phyloP scores from a whole-genome alignment of 441 rosid genomes.

The Codiaeum variegatum region DNA sequence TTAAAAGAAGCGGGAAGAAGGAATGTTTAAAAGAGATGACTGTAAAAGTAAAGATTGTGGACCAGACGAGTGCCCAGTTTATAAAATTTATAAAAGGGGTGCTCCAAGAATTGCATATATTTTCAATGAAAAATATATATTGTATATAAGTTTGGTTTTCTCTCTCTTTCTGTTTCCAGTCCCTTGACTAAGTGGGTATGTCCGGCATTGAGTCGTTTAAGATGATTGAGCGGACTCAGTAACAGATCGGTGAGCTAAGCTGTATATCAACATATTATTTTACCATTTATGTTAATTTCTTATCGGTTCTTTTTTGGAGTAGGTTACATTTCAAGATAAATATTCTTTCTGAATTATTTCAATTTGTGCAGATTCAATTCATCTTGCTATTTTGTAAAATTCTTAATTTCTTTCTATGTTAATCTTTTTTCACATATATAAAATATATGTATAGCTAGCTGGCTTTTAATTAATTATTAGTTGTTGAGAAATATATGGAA shows the following conservation, averaged over 20 bases:
- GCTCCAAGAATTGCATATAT: conserved; percentile 10
- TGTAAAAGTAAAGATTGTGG: neutral
- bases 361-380: conserved; percentile 29
- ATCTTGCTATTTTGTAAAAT: conserved; percentile 22
- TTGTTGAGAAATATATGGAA: conserved; percentile 28
- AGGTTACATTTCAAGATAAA: conserved; percentile 22
- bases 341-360: conserved; percentile 27
- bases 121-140: neutral
- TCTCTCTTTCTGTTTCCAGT: conserved; percentile 14
- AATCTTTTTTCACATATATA: too few relatives aligned
- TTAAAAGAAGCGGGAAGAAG: neutral
- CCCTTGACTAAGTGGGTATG: conserved; percentile 30
- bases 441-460: conserved; percentile 20
- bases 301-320: conserved; percentile 20
- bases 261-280: conserved; percentile 16
- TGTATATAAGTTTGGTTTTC: neutral
- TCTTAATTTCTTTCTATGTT: neutral
- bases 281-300: conserved; percentile 15
- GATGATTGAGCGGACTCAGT: conserved; percentile 28
- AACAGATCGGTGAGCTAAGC: conserved; percentile 47
- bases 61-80: neutral
- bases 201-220: conserved; percentile 55
- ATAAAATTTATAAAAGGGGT: conserved; percentile 4
- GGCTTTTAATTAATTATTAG: conserved; percentile 13
- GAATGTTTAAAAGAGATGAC: neutral